Conservation (phyloP, 108 stramenopile genomes). For the Nitzschia sp. region DNA sequence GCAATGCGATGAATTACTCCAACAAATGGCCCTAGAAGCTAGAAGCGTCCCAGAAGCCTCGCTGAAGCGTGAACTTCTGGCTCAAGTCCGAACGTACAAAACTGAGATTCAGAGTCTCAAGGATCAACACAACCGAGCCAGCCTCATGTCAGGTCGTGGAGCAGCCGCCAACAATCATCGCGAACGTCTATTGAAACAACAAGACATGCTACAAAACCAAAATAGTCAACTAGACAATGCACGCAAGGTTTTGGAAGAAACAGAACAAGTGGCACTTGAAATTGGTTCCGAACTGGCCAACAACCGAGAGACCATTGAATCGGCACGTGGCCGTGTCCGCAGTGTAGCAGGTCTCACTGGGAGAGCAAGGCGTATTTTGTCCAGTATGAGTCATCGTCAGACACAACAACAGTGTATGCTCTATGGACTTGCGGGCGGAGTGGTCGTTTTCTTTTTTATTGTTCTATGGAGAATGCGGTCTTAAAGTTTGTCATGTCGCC, state of each 20-base stretch:
- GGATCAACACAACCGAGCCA: constrained; percentile 54
- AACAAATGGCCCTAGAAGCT: constrained; percentile 96
- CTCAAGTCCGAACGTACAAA: constrained; percentile 66
- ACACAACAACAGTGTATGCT: constrained; percentile 90
- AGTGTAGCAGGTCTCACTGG: constrained; percentile 90
- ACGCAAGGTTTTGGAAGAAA: constrained; percentile 89
- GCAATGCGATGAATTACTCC: constrained; percentile 90
- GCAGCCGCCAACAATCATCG: constrained; percentile 28
- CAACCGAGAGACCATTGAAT: constrained; percentile 89
- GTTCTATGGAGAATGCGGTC: constrained; percentile 37
- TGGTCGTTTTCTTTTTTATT: constrained; percentile 53
- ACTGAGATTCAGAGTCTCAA: constrained; percentile 35
- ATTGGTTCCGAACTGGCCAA: constrained; percentile 89
- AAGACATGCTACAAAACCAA: constrained; percentile 75
- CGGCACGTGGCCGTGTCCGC: constrained; percentile 82
- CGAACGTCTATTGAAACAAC: constrained; percentile 61
- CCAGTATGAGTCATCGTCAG: constrained; percentile 86
- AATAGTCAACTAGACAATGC: constrained; percentile 87
- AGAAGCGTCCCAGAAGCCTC: constrained; percentile 66
- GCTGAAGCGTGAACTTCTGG: constrained; percentile 70
- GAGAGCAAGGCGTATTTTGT: constrained; percentile 83
- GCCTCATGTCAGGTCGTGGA: constrained; percentile 19
- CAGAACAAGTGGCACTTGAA: constrained; percentile 90
- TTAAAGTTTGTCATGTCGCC: background rate
- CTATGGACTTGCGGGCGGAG: constrained; percentile 70